Percentiles rank a stretch among this genome's conserved stretches.
phyloP scores from a whole-genome alignment of 202 grass and related monocot genomes.

The Miscanthus sacchariflorus region DNA sequence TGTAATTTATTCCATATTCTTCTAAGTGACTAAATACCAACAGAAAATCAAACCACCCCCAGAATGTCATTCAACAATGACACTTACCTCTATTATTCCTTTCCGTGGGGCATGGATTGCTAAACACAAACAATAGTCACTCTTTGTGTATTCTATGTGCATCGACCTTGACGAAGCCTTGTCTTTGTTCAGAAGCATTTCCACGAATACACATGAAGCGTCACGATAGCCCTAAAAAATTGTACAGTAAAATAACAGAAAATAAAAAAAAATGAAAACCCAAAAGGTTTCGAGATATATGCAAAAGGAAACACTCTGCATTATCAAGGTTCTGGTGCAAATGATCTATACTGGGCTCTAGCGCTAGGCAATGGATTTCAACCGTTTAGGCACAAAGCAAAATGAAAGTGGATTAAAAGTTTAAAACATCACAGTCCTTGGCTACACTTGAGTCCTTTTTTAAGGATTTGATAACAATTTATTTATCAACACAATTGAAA shows the following conservation, averaged over 20 bases:
- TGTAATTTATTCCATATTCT: not conserved
- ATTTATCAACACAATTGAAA: not conserved
- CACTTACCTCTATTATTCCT: conserved; percentile 92
- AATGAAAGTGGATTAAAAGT: not conserved
- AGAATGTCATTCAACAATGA: not conserved
- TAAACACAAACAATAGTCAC: conserved; percentile 91
- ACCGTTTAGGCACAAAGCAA: conserved; percentile 3
- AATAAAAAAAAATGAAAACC: not conserved
- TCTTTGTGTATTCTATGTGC: conserved; percentile 68
- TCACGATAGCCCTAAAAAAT: conserved; percentile 88
- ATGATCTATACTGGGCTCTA: not conserved
- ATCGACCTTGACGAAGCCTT: conserved; percentile 63
- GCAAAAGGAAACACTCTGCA: not conserved
- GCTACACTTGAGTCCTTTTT: not conserved
- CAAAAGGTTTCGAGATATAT: conserved; percentile 1
- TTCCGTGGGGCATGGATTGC: conserved; percentile 96
- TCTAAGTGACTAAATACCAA: not conserved
- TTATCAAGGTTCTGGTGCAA: conserved; percentile 3
- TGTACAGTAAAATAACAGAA: conserved; percentile 26
- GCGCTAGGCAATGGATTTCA: not conserved
- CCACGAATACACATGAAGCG: conserved; percentile 92
- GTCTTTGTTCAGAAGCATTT: conserved; percentile 82
- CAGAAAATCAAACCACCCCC: not conserved
- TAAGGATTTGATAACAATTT: not conserved
- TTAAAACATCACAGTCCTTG: not conserved